Evolutionary conservation across 208 protist species (phyloP), one percentile per base, ranked within the genome.

Genomic region (Leptomonas pyrrhocoris): DNA sequence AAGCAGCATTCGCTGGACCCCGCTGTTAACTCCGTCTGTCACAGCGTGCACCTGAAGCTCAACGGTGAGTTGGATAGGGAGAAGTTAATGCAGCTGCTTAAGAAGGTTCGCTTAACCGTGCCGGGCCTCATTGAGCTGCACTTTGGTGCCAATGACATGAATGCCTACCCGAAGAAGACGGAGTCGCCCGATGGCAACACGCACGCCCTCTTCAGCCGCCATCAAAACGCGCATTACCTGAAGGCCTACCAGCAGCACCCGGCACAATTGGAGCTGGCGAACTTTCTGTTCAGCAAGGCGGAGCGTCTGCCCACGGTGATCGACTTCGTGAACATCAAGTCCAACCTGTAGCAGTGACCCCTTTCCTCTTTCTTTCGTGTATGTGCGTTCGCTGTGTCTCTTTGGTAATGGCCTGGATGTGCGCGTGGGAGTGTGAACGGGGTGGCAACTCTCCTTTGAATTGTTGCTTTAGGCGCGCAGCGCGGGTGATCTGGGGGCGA

Each of bases 51-150:
- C 31, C 64, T 91, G 50, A 46, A 67, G 55, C 45, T 91, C 27
- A 80, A 73, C 43, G 66, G 46, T 6, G 66, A 66, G 13, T 59
- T 73, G 13, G 77, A 91, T 27, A 42, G 68, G 23, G 60, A 54
- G 25, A 71, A 81, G 48, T 42, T 88, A 23, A 21, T 38, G 7
- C 12, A 68, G 23, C 74, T 86, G 25, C 68, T 91, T 23, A 46
- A 48, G 45, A 51, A 36, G 16, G 73, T 74, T 3, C 79, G 81
- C 15, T 38, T 46, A 1, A 42, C 60, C 48, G 67, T 88, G 27
- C 79, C 85, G 0, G 85, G 82, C 0, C 66, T 91, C 30, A 81
- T 91, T 45, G 85, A 91, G 57, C 46, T 91, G n/a, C 80, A 88
- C 53, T 88, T 91, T 48, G 85, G 85, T 21, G 55, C 64, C 40